phyloP scores from a whole-genome alignment of 768 basidiomycete species.

The Agrocybe pediades region DNA sequence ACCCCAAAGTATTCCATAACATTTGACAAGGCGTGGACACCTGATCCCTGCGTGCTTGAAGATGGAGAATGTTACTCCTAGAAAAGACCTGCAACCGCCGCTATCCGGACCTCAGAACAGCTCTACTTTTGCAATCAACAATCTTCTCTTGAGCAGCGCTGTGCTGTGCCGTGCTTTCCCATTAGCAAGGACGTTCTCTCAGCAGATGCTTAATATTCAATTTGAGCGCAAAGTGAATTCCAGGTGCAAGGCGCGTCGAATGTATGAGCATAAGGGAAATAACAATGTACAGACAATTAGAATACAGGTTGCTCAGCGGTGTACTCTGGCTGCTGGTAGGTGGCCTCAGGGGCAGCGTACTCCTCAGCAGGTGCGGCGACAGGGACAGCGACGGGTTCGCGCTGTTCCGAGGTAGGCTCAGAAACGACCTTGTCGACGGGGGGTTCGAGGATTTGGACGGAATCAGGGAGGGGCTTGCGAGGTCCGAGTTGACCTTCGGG shows the following conservation, averaged over 20 bases:
- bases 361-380: conserved; percentile 54
- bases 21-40: too few species aligned
- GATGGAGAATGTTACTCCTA: too few species aligned
- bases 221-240: conserved; percentile 3
- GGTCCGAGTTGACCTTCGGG: conserved; percentile 90
- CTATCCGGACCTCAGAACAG: too few species aligned
- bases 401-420: conserved; percentile 89
- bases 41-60: too few species aligned
- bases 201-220: background rate
- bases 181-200: background rate
- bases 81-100: too few species aligned
- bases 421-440: conserved; percentile 88
- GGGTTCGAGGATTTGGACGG: conserved; percentile 87
- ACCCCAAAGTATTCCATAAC: too few species aligned
- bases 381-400: conserved; percentile 63
- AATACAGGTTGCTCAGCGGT: conserved; percentile 56
- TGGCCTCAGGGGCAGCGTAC: conserved; percentile 43
- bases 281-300: conserved; percentile 36
- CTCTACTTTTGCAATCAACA: too few species aligned
- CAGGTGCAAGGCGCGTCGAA: conserved; percentile 10
- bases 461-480: conserved; percentile 92
- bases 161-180: background rate
- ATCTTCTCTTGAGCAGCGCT: background rate
- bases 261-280: conserved; percentile 15
- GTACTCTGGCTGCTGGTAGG: conserved; percentile 41